phyloP scores from a whole-genome alignment of 2,329 filamentous ascomycete genomes.

The Colletotrichum sp. region DNA sequence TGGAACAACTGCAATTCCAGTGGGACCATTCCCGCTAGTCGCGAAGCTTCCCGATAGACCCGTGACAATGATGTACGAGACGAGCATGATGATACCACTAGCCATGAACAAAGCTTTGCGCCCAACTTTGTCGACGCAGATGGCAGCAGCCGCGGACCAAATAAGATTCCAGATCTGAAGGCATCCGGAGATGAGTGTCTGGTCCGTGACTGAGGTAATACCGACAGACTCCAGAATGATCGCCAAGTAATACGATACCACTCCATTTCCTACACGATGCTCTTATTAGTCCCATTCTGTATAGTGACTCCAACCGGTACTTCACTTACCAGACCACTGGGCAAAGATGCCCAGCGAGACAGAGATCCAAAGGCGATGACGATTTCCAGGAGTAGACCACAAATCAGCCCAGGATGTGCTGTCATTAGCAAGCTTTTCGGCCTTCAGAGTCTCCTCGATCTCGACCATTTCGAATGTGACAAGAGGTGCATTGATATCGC shows the following conservation, averaged over 20 bases:
- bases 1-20: slow-evolving; percentile 33
- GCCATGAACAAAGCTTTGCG: not conserved
- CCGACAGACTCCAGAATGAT: slow-evolving; percentile 33
- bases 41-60: slow-evolving; percentile 19
- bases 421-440: slow-evolving; percentile 15
- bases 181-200: slow-evolving; percentile 37
- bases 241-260: slow-evolving; percentile 44
- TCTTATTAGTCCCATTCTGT: not conserved
- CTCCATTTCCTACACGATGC: slow-evolving; percentile 25
- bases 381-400: slow-evolving; percentile 30
- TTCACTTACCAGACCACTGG: slow-evolving; percentile 26
- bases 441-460: slow-evolving; percentile 23
- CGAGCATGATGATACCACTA: not conserved
- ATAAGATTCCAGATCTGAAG: slow-evolving; percentile 15
- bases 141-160: not conserved
- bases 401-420: slow-evolving; percentile 2
- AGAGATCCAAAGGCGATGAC: slow-evolving; percentile 32
- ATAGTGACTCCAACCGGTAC: rapidly evolving
- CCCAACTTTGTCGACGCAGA: not conserved
- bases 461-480: slow-evolving; percentile 27
- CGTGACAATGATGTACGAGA: slow-evolving; percentile 3
- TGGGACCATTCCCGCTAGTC: slow-evolving; percentile 22
- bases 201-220: slow-evolving; percentile 37
- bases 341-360: slow-evolving; percentile 31
- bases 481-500: slow-evolving; percentile 20